A percentile compares a stretch with the other conserved stretches of the same genome.
Evolutionary conservation across 1,284 basidiomycete species (phyloP).

Genomic region (Apiotrichum porosum): DNA sequence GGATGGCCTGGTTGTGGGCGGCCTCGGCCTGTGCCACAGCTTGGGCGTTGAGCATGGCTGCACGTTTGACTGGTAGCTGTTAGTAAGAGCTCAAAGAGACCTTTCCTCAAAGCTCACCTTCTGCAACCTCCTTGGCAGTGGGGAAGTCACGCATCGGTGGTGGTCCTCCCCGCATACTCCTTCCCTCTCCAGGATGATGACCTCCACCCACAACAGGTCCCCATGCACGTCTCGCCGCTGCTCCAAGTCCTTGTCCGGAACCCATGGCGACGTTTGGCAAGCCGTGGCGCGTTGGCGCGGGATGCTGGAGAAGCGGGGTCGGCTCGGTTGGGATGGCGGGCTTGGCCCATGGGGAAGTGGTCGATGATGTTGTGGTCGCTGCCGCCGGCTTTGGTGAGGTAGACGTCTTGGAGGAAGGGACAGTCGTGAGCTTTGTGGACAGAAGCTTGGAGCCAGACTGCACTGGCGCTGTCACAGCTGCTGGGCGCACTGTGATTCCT

Average conservation of each 20-base stretch:
- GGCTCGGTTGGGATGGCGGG: slow-evolving; percentile 16
- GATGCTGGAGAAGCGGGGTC: slow-evolving; percentile 27
- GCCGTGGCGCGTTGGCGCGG: slow-evolving; percentile 23
- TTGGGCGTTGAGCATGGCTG: slow-evolving; percentile 32
- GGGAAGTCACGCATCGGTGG: slow-evolving; percentile 61
- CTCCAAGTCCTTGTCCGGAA: slow-evolving; percentile 27
- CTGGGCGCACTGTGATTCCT: slow-evolving; percentile 50
- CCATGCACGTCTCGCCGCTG: slow-evolving; percentile 19
- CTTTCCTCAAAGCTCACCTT: no score
- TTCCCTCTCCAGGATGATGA: neutral
- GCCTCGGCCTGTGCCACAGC: slow-evolving; percentile 48
- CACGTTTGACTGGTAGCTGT: slow-evolving; percentile 28
- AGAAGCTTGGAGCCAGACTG: slow-evolving; percentile 63
- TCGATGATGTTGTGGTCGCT: slow-evolving; percentile 17
- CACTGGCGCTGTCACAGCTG: slow-evolving; percentile 42
- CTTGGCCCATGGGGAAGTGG: slow-evolving; percentile 45
- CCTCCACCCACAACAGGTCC: slow-evolving; percentile 6
- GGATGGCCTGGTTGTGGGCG: slow-evolving; percentile 58
- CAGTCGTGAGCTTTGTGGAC: slow-evolving; percentile 72
- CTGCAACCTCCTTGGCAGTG: slow-evolving; percentile 84
- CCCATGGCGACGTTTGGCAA: slow-evolving; percentile 29
- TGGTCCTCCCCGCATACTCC: slow-evolving; percentile 14
- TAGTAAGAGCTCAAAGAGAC: slow-evolving; percentile 24
- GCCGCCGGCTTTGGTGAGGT: slow-evolving; percentile 32
- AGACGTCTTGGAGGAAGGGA: slow-evolving; percentile 32